These are phyloP conservation scores for Luvunga scandens DNA, from an alignment of 345 rosid species.

Conservation along the genomic window DNA sequence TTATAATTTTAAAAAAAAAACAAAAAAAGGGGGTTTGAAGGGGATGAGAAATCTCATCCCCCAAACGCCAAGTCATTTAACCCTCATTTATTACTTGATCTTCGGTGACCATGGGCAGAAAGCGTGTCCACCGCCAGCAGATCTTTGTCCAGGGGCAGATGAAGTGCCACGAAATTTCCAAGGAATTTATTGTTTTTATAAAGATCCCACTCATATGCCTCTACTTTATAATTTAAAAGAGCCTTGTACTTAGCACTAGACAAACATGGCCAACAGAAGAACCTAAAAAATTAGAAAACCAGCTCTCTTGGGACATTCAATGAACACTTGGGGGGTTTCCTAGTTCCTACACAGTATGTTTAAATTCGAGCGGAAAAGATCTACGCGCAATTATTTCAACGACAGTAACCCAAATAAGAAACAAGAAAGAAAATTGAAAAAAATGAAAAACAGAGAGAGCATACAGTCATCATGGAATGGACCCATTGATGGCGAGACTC, in stretches of 20 bases:
- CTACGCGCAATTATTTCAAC: background rate
- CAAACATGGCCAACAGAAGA: background rate
- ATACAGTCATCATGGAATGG: slow-evolving; percentile 64
- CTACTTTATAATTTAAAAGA: background rate
- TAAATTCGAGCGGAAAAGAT: background rate
- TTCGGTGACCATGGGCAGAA: too few species aligned
- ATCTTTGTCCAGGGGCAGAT: too few species aligned
- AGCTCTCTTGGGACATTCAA: background rate
- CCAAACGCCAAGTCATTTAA: too few species aligned
- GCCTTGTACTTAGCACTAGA: background rate
- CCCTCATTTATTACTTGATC: too few species aligned
- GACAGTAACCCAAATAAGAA: background rate
- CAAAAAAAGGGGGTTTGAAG: too few species aligned
- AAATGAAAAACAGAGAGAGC: slow-evolving; percentile 17
- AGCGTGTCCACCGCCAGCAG: too few species aligned
- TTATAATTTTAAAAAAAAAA: too few species aligned
- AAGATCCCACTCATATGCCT: background rate
- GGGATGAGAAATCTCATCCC: too few species aligned
- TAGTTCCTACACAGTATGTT: background rate
- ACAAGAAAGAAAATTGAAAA: background rate
- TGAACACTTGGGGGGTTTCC: background rate
- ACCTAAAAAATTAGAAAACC: background rate
- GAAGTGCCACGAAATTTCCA: background rate
- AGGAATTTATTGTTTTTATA: background rate
- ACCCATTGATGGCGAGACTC: slow-evolving; percentile 87